Evolutionary conservation across 331 rosid genomes (phyloP), one percentile per base, ranked within the genome.

Genomic region (Quercus tomentella): DNA sequence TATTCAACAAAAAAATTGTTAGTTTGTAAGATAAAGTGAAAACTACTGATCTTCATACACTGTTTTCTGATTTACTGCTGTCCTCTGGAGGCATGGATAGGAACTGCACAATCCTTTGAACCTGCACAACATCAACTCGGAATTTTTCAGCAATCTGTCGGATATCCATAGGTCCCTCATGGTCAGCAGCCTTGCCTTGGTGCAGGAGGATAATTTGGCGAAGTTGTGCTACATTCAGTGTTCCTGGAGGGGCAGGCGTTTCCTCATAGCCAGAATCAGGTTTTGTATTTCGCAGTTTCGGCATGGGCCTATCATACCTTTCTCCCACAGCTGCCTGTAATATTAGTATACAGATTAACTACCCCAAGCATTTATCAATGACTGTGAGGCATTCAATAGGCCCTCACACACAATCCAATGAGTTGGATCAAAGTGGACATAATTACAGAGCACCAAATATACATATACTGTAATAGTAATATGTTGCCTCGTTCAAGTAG

Each of bases 121-220:
- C 80, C 86, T 93, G 92, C 1, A 74, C 80, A 1, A 70, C 88
- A 37, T 92, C 90, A 10, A 96, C 87, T 62, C 30, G 69, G 58
- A 83, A 93, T 25, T 75, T 92, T 31, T 88, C 85, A 4, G 98
- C 97, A 52, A 93, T 92, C 87, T 76, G 92, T 26, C 81, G 81
- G 76, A 45, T 80, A 43, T 84, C 88, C 98, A 96, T 90, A 12
- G 86, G 89, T 7, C 99, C 95, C 22, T 82, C 73, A 75, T 88
- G 89, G 80, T 93, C 97, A 57, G 89, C 94, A 33, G 97, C 93
- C 87, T 92, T 96, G 43, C 97, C 97, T 81, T 88, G 89, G 57
- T 89, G 91, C 67, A 92, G 84, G 54, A 89, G 92, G 61, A 96
- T 79, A 61, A 87, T 69, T 28, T 89, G 97, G 56, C 98, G 96